Evolutionary conservation across 345 rosid species (phyloP), one percentile per base, ranked within the genome.

Genomic region (Salix suchowensis): DNA sequence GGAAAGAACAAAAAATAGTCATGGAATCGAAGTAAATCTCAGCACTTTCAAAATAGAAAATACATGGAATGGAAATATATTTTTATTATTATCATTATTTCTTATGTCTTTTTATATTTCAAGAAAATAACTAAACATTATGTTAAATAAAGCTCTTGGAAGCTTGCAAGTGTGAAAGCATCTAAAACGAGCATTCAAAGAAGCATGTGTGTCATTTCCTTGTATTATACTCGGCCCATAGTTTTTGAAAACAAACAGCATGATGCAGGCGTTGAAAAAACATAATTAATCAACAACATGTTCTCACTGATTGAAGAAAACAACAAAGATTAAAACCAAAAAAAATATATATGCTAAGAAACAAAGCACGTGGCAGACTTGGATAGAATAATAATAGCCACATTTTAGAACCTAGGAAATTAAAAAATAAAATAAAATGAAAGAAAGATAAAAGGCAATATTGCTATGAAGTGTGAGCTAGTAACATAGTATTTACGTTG

Each of bases 401-500:
- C 77, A 78, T 52, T 12, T n/a, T 0, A 24, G 52, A 34, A n/a
- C 16, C 75, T 26, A 44, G 19, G 6, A 23, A 54, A 42, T 8
- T 61, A 61, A 23, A 64, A 46, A 30, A 54, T 15, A 66, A 34
- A 66, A 74, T 44, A 60, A 62, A 14, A 23, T 42, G 55, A 30
- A 76, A 23, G 23, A 48, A 16, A 40, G 12, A 67, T 54, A 37
- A 2, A 42, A 37, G 23, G 9, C 7, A 66, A 42, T 67, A 40
- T 55, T 2, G 64, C 64, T 34, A 58, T n/a, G 13, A 76, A 54
- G 68, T 34, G 26, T 66, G 70, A 61, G 13, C 14, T 40, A 40
- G 78, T 48, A 65, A 28, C 70, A 79, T 52, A 60, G 48, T 62
- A 80, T 80, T 58, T 72, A 80, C 80, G 77, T 67, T 67, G 76